Conservation (phyloP, 371 early-diverging fungal species). For the Mycotypha africana region DNA sequence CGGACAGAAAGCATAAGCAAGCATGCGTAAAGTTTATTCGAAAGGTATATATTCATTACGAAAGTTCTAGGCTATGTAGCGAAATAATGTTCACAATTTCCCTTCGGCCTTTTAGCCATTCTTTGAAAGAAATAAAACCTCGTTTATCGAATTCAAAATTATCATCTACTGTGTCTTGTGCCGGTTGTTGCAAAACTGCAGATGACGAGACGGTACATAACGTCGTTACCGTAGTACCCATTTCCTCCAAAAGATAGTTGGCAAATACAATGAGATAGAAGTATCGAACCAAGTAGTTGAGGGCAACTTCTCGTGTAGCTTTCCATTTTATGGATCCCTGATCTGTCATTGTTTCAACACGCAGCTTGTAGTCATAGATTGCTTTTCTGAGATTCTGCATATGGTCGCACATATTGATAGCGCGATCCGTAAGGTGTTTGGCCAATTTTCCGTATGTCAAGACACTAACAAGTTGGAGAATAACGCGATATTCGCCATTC, state of each 20-base stretch:
- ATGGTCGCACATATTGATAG: constrained; percentile 70
- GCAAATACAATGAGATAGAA: constrained; percentile 70
- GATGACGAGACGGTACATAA: too few species aligned
- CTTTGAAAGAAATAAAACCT: constrained; percentile 35
- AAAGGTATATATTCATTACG: not conserved
- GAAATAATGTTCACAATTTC: constrained; percentile 50
- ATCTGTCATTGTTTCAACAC: constrained; percentile 50
- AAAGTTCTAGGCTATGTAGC: constrained; percentile 20
- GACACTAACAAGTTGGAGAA: constrained; percentile 63
- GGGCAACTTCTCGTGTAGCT: constrained; percentile 37
- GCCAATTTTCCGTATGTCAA: constrained; percentile 62
- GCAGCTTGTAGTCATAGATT: constrained; percentile 61
- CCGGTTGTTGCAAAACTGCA: too few species aligned
- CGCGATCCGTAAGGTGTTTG: constrained; percentile 65
- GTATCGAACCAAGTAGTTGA: constrained; percentile 67
- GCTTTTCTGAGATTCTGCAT: constrained; percentile 72
- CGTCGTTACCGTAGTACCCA: constrained; percentile 15
- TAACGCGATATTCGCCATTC: constrained; percentile 61
- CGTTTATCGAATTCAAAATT: too few species aligned
- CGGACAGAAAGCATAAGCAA: not conserved
- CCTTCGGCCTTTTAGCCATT: constrained; percentile 48
- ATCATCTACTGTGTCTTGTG: not conserved
- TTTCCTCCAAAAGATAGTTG: constrained; percentile 64
- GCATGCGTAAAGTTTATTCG: not conserved
- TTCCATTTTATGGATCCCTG: constrained; percentile 42